Base-by-base conservation (phyloP, 2,329 filamentous ascomycete species). In the Cladophialophora exuberans region DNA sequence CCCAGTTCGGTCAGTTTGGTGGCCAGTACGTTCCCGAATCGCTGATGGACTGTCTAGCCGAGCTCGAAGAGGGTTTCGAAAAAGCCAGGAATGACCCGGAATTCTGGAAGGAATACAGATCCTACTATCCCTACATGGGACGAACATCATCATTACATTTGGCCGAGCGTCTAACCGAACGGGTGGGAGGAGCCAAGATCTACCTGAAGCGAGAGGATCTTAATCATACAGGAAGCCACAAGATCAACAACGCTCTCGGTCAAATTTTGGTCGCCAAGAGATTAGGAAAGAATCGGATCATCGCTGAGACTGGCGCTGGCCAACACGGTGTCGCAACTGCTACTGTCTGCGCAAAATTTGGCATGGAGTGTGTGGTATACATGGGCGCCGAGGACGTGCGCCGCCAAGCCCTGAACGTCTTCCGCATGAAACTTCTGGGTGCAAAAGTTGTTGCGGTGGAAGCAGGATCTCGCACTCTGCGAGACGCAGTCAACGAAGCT, bases 361-460 rank as follows among this genome's bases (percentile, higher is more conserved):
- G 90, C 69, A 93, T 99, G 92, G 88, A 93, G 72, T 99, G 94
- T 71, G 96, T 91, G 25, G 89, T 99, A 52, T 99, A 92, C 76
- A 99, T 99, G 94, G 94, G 94, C 66, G 91, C 92, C 42, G 94
- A 99, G 76, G 94, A 99, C 68, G 94, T 97, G 48, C 88, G 94
- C 55, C 86, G 94, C 65, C 94, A 99, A 73, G 93, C 94, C 1
- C 81, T 99, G 55, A 99, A 99, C 73, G 94, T 99, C 33, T 99
- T 99, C 84, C 88, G 94, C 39, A 99, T 99, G 83, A 94, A 95
- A 73, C 83, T 99, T 9, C 86, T 99, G 4, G 94, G 94, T 56
- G 94, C 94, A 45, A 88, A 88, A 65, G 94, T 99, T 36, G 83
- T 99, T 35, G 88, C 94, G 3, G 94, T 99, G 41, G 91, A 97